These are phyloP conservation scores for Dovyalis caffra DNA, from an alignment of 345 rosid species.

Conservation along the genomic window DNA sequence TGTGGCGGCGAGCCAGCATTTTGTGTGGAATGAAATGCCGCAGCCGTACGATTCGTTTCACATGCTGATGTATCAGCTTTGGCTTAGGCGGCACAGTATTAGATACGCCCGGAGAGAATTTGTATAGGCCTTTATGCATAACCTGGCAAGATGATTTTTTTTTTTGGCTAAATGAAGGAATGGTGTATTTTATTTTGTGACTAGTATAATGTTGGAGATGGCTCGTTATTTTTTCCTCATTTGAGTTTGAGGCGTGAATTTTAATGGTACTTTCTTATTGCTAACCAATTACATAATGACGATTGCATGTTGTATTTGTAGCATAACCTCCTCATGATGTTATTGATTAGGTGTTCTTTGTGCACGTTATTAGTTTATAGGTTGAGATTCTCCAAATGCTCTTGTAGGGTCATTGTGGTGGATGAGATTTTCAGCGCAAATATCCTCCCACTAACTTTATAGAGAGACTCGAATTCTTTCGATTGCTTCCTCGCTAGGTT, in stretches of 20 bases:
- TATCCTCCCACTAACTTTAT: too few relatives aligned
- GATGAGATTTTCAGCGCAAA: too few relatives aligned
- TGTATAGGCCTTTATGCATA: slow-evolving; percentile 1
- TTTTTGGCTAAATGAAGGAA: neutral
- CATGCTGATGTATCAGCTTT: slow-evolving; percentile 58
- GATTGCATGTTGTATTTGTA: neutral
- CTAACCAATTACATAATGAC: neutral
- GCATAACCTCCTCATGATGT: neutral
- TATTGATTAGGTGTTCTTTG: neutral
- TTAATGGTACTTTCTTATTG: neutral
- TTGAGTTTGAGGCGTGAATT: neutral
- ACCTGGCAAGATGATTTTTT: neutral
- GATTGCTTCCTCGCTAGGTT: too few relatives aligned
- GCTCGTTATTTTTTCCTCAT: neutral
- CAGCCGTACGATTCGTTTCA: slow-evolving; percentile 51
- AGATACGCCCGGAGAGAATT: slow-evolving; percentile 40
- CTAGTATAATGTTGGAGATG: neutral
- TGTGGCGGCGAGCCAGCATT: slow-evolving; percentile 36
- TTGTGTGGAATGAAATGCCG: slow-evolving; percentile 46
- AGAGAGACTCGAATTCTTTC: too few relatives aligned
- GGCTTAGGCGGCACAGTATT: slow-evolving; percentile 60
- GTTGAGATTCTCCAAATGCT: too few relatives aligned
- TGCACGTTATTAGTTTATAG: too few relatives aligned
- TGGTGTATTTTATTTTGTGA: neutral
- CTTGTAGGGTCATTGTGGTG: too few relatives aligned